Evolutionary conservation across 2,329 filamentous ascomycete species (phyloP).

Genomic region (Fusarium duplospermum): DNA sequence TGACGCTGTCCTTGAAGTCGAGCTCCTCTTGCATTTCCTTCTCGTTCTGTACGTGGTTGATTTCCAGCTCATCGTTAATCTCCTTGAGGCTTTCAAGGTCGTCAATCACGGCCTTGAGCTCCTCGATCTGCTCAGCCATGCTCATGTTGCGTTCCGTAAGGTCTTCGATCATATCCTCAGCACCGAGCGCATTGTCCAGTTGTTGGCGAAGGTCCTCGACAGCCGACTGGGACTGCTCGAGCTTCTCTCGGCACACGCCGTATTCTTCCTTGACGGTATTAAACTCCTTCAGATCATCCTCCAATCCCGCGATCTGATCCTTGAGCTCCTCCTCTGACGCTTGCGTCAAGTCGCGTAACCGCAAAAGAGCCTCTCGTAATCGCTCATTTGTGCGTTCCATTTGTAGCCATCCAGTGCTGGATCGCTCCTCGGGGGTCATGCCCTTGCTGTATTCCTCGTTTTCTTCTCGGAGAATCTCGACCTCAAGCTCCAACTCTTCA

Average conservation of each 20-base stretch:
- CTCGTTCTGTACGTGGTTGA: constrained; percentile 91
- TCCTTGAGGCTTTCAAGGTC: constrained; percentile 92
- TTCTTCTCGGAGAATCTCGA: constrained; percentile 88
- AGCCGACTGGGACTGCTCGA: constrained; percentile 77
- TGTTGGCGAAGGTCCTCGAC: constrained; percentile 91
- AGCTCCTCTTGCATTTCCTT: constrained; percentile 95
- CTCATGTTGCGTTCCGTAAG: constrained; percentile 88
- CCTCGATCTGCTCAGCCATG: constrained; percentile 84
- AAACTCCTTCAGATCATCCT: constrained; percentile 78
- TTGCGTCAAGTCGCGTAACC: constrained; percentile 87
- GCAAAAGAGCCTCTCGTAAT: constrained; percentile 84
- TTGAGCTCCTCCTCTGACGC: constrained; percentile 85
- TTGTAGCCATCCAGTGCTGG: constrained; percentile 88
- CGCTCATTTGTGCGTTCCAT: constrained; percentile 92
- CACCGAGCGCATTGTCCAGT: constrained; percentile 86
- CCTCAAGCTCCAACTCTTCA: constrained; percentile 88
- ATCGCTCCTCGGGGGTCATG: constrained; percentile 88
- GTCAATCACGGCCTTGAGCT: constrained; percentile 83
- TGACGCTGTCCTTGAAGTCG: constrained; percentile 85
- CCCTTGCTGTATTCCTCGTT: constrained; percentile 85
- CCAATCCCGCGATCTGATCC: constrained; percentile 78
- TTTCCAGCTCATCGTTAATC: constrained; percentile 92
- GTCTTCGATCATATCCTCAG: constrained; percentile 94
- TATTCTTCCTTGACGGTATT: constrained; percentile 75
- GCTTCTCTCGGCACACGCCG: constrained; percentile 76